Evolutionary conservation across 2,329 filamentous ascomycete species (phyloP), one percentile per base, ranked within the genome.

Genomic region (Penicillium sp.): DNA sequence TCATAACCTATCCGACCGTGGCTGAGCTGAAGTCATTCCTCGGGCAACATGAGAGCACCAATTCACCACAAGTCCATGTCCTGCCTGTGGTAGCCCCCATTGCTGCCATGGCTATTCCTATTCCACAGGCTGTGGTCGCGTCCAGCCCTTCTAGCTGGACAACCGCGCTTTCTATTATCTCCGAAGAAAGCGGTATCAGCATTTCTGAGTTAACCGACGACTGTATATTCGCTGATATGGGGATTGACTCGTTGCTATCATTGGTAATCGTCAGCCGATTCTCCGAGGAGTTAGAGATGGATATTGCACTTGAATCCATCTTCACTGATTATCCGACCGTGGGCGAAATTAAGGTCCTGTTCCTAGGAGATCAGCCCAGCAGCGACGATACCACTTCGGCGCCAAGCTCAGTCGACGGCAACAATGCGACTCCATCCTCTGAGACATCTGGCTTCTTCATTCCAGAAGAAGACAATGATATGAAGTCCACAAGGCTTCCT

Each of bases 1-100:
- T 51, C 43, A 13, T 45, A 2, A 38, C 45, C 10, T 51, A 43
- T 14, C 42, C 42, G 4, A 51, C 49, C 9, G 49, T 51, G 9
- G 48, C 48, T 9, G 48, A 50, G 22, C 7, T 50, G 40, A 43
- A 14, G 16, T n/a, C 34, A 7, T 36, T n/a, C 34, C 34, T 36
- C n/a, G 34, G 34, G 13, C 34, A 36, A n/a, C 34, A 36, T 36
- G 34, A 36, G 6, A 36, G 34, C 7, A 36, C 13, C 34, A 3
- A n/a, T n/a, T 13, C 13, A n/a, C 34, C 34, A n/a, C 34, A 36
- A 36, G 11, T n/a, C 13, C 6, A 13, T 7, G 34, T 36, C 13
- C 34, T 36, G 13, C 34, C 34, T n/a, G 34, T 36, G 34, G 34
- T 36, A n/a, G 34, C 34, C 34, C 34, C 34, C 7, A 7, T 36